Percentiles rank a stretch among this genome's conserved stretches.
Conservation (phyloP, 73 alveolate genomes). For the Paramecium tetraurelia region DNA sequence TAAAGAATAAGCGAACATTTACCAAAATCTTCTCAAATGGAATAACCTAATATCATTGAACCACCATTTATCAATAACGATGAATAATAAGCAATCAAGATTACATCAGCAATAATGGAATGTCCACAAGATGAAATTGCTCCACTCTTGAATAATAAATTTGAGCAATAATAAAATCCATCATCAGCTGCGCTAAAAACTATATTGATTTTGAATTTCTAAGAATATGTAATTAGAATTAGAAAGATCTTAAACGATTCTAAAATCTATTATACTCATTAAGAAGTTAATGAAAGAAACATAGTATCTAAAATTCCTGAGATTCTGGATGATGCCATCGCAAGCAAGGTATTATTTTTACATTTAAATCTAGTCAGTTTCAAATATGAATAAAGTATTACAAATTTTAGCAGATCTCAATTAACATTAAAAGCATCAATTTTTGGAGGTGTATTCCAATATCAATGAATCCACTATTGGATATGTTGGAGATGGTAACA, state of each 20-base stretch:
- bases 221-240: constrained; percentile 45
- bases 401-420: constrained; percentile 23
- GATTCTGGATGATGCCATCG: constrained; percentile 1
- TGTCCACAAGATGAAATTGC: not conserved
- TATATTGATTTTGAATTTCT: not conserved
- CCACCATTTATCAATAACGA: not conserved
- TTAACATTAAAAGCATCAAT: constrained; percentile 32
- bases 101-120: constrained; percentile 25
- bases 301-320: constrained; percentile 15
- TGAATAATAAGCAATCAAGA: not conserved
- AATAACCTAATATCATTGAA: not conserved
- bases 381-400: not conserved
- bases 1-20: constrained; percentile 49
- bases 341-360: not conserved
- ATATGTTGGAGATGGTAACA: constrained; percentile 49
- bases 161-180: not conserved
- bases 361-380: not conserved
- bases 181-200: not conserved
- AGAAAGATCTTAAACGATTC: not conserved
- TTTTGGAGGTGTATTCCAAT: not conserved
- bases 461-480: constrained; percentile 47
- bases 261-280: not conserved
- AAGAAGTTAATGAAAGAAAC: constrained; percentile 42
- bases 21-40: not conserved
- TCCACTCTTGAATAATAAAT: not conserved